Base-by-base conservation (phyloP, 768 basidiomycete species). In the Royoungia palumana region DNA sequence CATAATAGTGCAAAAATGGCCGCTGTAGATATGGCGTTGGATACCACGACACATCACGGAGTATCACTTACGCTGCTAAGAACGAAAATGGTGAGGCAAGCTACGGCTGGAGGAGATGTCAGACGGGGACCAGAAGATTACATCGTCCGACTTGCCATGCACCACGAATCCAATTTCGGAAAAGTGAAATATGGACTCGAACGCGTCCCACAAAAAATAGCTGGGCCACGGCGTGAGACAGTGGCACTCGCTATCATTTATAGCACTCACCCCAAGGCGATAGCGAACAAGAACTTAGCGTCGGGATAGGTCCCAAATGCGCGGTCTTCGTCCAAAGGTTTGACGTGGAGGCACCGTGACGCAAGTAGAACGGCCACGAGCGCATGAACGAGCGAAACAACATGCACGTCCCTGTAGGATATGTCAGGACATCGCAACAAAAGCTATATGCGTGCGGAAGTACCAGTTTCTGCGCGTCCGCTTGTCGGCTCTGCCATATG, bases 191-290 rank as follows among this genome's bases (percentile, higher is more conserved):
- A 84, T 67, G 7, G 82, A 79, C 65, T 91, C 88, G 22, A 89
- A 49, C 0, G 77, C 75, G 60, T 95, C 92, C 92, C 92, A 95
- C 17, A 93, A 54, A 64, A 95, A 94, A 61, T 85, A 86, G 6
- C 83, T 87, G 57, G 49, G 0, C 43, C 6, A 17, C 21, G 41
- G n/a, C 8, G 14, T 41, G 35, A 35, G 30, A 40, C 25, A 14
- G 22, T 11, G 36, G 34, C 14, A n/a, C 34, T 21, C 4, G 20
- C 20, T 2, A 5, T 27, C n/a, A n/a, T 16, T 37, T 24, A 30
- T 12, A n/a, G 69, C 73, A 32, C 55, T 55, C 49, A 87, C 86
- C 85, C 91, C 42, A 76, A 75, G 25, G 87, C 81, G 41, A 95
- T 75, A 20, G 86, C 87, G 55, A 81, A 72, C 2, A 85, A 70